phyloP scores from a whole-genome alignment of 2,329 filamentous ascomycete species.

The Talaromyces sp. region DNA sequence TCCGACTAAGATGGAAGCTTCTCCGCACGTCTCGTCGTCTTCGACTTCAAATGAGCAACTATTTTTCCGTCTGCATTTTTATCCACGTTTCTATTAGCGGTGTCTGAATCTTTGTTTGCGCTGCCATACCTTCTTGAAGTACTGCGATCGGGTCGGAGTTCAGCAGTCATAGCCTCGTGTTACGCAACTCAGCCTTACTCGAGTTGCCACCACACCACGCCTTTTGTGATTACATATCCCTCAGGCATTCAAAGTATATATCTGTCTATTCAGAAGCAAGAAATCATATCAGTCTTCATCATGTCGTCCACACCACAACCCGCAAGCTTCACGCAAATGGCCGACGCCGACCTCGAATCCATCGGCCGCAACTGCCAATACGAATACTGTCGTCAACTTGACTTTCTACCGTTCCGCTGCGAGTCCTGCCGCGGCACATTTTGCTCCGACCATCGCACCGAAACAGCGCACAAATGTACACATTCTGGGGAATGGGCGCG shows the following conservation, averaged over 20 bases:
- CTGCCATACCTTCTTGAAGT: not conserved
- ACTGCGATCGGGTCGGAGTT: not conserved
- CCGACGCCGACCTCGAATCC: conserved; percentile 70
- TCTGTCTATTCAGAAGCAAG: not conserved
- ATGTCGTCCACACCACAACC: conserved; percentile 15
- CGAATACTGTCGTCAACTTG: conserved; percentile 86
- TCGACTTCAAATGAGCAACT: conserved; percentile 1
- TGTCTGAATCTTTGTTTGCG: not conserved
- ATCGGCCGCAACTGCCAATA: conserved; percentile 90
- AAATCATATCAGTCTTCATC: conserved; percentile 16
- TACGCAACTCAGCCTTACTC: conserved; percentile 1
- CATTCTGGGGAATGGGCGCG: conserved; percentile 61
- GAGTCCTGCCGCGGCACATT: conserved; percentile 80
- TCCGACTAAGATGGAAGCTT: conserved; percentile 15
- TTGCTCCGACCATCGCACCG: conserved; percentile 90
- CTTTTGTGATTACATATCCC: conserved; percentile 1
- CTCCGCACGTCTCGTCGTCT: conserved; percentile 14
- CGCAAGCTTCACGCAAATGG: conserved; percentile 33
- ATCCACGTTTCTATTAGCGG: not conserved
- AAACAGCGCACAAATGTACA: conserved; percentile 69
- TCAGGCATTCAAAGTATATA: not conserved
- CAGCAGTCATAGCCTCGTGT: not conserved
- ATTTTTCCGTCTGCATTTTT: not conserved
- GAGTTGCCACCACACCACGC: not conserved
- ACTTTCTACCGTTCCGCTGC: conserved; percentile 93